Evolutionary conservation across 2,329 filamentous ascomycete genomes (phyloP).

Genomic region (Diaporthe ilicicola): DNA sequence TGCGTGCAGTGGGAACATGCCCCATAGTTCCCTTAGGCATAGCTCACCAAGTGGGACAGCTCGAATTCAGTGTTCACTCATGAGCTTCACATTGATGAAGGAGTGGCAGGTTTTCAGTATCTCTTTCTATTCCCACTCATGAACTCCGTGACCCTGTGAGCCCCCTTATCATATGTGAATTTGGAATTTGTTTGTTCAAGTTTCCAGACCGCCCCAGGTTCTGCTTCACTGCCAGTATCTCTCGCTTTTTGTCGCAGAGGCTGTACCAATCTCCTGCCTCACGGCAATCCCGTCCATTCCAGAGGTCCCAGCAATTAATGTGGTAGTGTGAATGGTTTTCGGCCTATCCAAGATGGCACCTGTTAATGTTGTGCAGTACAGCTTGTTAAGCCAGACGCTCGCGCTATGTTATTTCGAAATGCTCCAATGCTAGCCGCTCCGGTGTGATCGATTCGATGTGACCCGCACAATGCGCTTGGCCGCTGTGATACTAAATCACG

Average conservation of each 20-base stretch:
- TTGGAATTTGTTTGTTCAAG: background rate
- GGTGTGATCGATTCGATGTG: background rate
- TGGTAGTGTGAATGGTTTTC: background rate
- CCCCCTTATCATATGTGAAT: constrained; percentile 13
- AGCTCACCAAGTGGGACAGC: too few relatives aligned
- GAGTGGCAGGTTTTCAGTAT: background rate
- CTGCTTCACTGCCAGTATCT: background rate
- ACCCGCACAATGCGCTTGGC: background rate
- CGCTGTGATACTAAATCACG: background rate
- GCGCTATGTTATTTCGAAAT: constrained; percentile 16
- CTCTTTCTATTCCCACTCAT: constrained; percentile 16
- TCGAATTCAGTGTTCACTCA: background rate
- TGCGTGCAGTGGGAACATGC: background rate
- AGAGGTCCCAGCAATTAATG: background rate
- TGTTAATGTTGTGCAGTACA: background rate
- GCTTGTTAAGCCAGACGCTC: background rate
- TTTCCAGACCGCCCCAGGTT: background rate
- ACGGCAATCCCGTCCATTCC: background rate
- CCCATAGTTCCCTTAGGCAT: background rate
- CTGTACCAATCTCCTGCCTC: constrained; percentile 4
- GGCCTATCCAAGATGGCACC: background rate
- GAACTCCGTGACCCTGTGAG: constrained; percentile 14
- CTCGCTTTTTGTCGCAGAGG: background rate
- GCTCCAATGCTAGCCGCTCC: constrained; percentile 12
- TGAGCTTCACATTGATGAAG: background rate